phyloP scores from a whole-genome alignment of 176 grass and related monocot genomes.

The Otatea glauca region DNA sequence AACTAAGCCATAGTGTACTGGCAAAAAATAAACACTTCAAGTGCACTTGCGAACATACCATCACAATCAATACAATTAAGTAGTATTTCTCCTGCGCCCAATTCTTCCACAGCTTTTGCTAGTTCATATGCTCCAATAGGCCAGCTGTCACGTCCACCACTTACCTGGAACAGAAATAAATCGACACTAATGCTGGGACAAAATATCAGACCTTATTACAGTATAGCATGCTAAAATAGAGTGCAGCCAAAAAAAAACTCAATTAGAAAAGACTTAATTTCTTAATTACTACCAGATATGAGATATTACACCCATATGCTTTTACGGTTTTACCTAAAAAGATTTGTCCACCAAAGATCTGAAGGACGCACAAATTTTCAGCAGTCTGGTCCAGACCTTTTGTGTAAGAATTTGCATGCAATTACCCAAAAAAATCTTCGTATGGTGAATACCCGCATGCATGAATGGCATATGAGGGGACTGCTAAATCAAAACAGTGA shows the following conservation, averaged over 20 bases:
- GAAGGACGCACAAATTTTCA: neutral
- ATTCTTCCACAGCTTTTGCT: conserved; percentile 92
- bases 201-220: conserved; percentile 4
- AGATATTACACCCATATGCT: neutral
- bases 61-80: conserved; percentile 99
- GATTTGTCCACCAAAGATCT: neutral
- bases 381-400: neutral
- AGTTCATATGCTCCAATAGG: conserved; percentile 95
- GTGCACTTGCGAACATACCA: conserved; percentile 55
- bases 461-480: conserved; percentile 12
- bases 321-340: conserved; percentile 1
- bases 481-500: conserved; percentile 1
- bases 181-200: neutral
- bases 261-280: conserved; percentile 7
- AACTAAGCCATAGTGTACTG: conserved; percentile 3
- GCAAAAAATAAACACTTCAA: conserved; percentile 32
- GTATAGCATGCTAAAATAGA: neutral
- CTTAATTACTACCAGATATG: neutral
- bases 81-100: conserved; percentile 94
- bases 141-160: conserved; percentile 80
- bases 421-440: neutral
- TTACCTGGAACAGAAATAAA: conserved; percentile 62
- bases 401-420: neutral
- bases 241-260: neutral
- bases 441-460: neutral